Percentiles rank a stretch among this genome's conserved stretches.
phyloP scores from a whole-genome alignment of 495 filamentous ascomycete species.

The Aspergillus steynii region DNA sequence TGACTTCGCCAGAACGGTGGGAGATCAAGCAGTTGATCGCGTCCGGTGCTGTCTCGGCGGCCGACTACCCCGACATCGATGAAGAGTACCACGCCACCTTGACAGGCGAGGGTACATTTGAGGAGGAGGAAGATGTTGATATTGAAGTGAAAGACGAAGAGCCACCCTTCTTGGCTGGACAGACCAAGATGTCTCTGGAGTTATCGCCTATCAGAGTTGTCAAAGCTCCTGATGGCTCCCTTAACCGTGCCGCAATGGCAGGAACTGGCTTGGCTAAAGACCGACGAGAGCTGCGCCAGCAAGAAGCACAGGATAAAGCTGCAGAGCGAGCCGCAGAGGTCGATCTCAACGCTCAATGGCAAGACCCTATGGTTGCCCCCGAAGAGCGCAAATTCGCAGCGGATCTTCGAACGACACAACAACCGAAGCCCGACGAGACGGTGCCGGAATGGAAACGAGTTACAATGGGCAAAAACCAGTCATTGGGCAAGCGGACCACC shows the following conservation, averaged over 20 bases:
- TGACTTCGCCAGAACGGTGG: slow-evolving; percentile 96
- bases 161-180: slow-evolving; percentile 91
- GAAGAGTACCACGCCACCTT: slow-evolving; percentile 90
- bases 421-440: slow-evolving; percentile 58
- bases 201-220: slow-evolving; percentile 93
- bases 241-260: slow-evolving; percentile 94
- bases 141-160: slow-evolving; percentile 97
- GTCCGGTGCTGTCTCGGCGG: slow-evolving; percentile 85
- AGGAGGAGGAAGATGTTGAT: slow-evolving; percentile 95
- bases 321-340: slow-evolving; percentile 76
- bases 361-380: slow-evolving; percentile 90
- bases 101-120: slow-evolving; percentile 82
- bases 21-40: slow-evolving; percentile 96
- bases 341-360: slow-evolving; percentile 89
- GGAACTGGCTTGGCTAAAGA: slow-evolving; percentile 90
- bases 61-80: slow-evolving; percentile 92
- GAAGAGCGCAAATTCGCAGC: slow-evolving; percentile 83
- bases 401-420: slow-evolving; percentile 65
- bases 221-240: slow-evolving; percentile 93
- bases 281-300: slow-evolving; percentile 81
- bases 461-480: slow-evolving; percentile 77
- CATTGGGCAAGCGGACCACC: slow-evolving; percentile 81
- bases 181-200: slow-evolving; percentile 94
- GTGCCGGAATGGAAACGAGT: slow-evolving; percentile 93
- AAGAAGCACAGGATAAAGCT: slow-evolving; percentile 82